phyloP scores from a whole-genome alignment of 495 filamentous ascomycete genomes.

The Hypoxylon intermedium region DNA sequence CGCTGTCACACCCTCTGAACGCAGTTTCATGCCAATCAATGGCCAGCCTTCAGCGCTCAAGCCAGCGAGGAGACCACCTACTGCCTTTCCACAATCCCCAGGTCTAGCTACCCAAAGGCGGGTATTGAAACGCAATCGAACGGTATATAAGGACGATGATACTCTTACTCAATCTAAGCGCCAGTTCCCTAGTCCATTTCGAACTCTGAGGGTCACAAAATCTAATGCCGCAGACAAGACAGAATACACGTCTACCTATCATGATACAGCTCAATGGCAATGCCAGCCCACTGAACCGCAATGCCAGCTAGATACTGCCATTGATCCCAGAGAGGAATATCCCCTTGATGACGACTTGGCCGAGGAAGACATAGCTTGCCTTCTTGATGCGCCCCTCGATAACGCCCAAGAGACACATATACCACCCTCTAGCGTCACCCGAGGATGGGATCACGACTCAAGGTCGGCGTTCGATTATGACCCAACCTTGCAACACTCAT shows the following conservation, averaged over 20 bases:
- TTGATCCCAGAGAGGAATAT: constrained; percentile 24
- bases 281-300: neutral
- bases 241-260: neutral
- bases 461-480: constrained; percentile 42
- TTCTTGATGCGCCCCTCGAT: constrained; percentile 6
- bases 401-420: constrained; percentile 34
- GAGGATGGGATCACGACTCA: constrained; percentile 39
- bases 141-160: neutral
- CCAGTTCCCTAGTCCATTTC: constrained; percentile 8
- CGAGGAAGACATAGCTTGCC: constrained; percentile 31
- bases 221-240: neutral
- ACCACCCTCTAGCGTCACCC: constrained; percentile 40
- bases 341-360: constrained; percentile 29
- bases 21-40: constrained; percentile 6
- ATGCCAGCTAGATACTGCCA: neutral
- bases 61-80: neutral
- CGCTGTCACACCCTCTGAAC: neutral
- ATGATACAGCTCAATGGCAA: neutral
- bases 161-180: constrained; percentile 7
- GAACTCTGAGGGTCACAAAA: constrained; percentile 27
- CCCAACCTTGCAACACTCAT: constrained; percentile 33
- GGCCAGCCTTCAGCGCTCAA: neutral
- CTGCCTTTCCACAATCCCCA: neutral
- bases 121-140: constrained; percentile 13
- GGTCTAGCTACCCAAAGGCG: neutral